A percentile compares a stretch with the other conserved stretches of the same genome.
Conservation (phyloP, 1,139 yeast species). For the Hyphopichia khmerensis region DNA sequence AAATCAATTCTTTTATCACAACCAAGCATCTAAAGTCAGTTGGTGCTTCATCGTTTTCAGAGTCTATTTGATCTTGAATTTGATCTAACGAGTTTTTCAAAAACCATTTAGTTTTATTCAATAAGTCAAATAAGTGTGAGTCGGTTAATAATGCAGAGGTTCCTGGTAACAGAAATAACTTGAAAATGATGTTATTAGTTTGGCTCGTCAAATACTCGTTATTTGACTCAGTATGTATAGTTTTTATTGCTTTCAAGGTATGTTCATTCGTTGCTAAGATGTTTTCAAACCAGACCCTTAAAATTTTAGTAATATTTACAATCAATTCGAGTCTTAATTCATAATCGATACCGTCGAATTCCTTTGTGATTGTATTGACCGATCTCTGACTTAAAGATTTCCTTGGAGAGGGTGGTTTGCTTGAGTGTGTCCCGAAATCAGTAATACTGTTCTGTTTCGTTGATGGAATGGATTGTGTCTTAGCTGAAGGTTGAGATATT, state of each 20-base stretch:
- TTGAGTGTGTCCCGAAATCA: background rate
- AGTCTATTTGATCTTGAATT: conserved; percentile 1
- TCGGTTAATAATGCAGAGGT: conserved; percentile 13
- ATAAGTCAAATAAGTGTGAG: conserved; percentile 14
- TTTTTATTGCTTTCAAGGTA: background rate
- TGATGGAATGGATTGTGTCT: background rate
- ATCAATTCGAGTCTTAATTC: conserved; percentile 25
- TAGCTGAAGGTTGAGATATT: background rate
- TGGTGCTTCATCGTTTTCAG: conserved; percentile 6
- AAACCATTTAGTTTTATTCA: conserved; percentile 18
- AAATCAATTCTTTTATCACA: conserved; percentile 28
- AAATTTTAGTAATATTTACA: conserved; percentile 23
- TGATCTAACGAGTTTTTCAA: conserved; percentile 19
- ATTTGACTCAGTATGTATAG: background rate
- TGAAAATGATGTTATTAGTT: background rate
- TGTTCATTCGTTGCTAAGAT: conserved; percentile 15
- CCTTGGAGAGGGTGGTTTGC: background rate
- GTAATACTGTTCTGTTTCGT: background rate
- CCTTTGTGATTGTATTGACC: conserved; percentile 3
- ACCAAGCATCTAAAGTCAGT: conserved; percentile 17
- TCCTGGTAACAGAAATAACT: conserved; percentile 17
- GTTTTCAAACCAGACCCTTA: conserved; percentile 23
- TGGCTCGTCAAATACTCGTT: too few relatives aligned
- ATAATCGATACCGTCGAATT: conserved; percentile 25
- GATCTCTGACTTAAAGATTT: background rate